Base-by-base conservation (phyloP, 768 basidiomycete genomes). In the Trametes elegans region DNA sequence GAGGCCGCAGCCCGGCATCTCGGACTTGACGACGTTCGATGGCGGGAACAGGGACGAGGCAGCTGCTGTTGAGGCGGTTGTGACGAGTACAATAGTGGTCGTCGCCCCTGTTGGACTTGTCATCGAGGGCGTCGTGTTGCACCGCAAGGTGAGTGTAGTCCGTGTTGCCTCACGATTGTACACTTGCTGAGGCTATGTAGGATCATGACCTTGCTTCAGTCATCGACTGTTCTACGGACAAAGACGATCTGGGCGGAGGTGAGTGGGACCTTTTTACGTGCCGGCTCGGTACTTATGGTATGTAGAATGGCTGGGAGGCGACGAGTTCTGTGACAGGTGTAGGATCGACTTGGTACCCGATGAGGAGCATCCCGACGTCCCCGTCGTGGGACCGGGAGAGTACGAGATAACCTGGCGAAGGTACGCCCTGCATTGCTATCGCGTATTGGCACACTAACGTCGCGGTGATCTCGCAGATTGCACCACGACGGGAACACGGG, bases 381-480 rank as follows among this genome's bases (percentile, higher is more conserved):
- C 62, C 3, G 71, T 82, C 32, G 64, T 71, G 7, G 76, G 78
- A 14, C 82, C 84, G 0, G 90, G 86, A 3, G 72, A 72, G 53
- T 88, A 87, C 62, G 71, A 77, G 34, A 64, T 90, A 24, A 71
- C 65, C 19, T 92, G 90, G 90, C 73, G 79, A 71, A 82, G 85
- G 88, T 82, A 63, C 44, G 13, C 54, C 27, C 39, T 52, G 36
- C n/a, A 42, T n/a, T 27, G n/a, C 32, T 19, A 45, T 57, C 48
- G 26, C 31, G 23, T 18, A 16, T 42, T 49, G n/a, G n/a, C 11
- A 3, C 14, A 27, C 21, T 29, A 10, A 23, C 7, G 7, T 11
- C 56, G 6, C 27, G 24, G 50, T 60, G 24, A 40, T 23, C 24
- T 27, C 5, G 31, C 50, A 88, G 87, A 67, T 73, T 82, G 2